Conservation (phyloP, 352 stramenopile species). For the Phytophthora cryptogea region DNA sequence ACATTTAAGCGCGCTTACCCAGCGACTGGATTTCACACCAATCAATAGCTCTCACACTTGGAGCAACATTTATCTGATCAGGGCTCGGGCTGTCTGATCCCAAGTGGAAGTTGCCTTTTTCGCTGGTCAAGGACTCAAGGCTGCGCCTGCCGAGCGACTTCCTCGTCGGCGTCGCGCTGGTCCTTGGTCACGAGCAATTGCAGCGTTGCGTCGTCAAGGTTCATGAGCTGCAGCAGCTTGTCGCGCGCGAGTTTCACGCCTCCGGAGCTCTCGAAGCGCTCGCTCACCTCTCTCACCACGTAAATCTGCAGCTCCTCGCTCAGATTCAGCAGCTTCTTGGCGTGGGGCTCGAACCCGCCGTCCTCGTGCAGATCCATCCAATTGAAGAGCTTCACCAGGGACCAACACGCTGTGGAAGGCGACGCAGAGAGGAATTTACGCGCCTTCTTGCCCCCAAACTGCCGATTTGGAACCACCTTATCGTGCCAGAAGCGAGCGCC, state of each 20-base stretch:
- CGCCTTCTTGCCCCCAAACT: conserved; percentile 44
- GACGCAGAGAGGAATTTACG: conserved; percentile 44
- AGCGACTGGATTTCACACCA: conserved; percentile 22
- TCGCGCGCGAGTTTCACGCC: conserved; percentile 44
- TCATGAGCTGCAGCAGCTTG: conserved; percentile 52
- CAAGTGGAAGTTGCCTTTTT: conserved; percentile 17
- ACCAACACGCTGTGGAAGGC: conserved; percentile 39
- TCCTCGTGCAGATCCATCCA: conserved; percentile 66
- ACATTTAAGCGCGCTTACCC: conserved; percentile 30
- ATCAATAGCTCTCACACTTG: conserved; percentile 15
- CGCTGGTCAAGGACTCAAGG: background rate
- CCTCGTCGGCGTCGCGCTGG: conserved; percentile 36
- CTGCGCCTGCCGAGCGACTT: conserved; percentile 17
- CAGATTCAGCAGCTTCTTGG: conserved; percentile 54
- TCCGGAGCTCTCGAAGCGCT: conserved; percentile 24
- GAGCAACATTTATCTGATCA: conserved; percentile 1
- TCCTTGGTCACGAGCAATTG: conserved; percentile 63
- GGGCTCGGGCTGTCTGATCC: conserved; percentile 3
- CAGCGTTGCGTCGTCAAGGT: conserved; percentile 64
- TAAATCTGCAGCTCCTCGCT: conserved; percentile 52
- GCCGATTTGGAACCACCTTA: conserved; percentile 32
- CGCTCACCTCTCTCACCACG: conserved; percentile 40
- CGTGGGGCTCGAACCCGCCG: conserved; percentile 47
- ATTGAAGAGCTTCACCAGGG: conserved; percentile 43
- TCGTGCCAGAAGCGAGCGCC: conserved; percentile 73